phyloP scores from a whole-genome alignment of 176 grass and related monocot species.

The Aegilops longissima region DNA sequence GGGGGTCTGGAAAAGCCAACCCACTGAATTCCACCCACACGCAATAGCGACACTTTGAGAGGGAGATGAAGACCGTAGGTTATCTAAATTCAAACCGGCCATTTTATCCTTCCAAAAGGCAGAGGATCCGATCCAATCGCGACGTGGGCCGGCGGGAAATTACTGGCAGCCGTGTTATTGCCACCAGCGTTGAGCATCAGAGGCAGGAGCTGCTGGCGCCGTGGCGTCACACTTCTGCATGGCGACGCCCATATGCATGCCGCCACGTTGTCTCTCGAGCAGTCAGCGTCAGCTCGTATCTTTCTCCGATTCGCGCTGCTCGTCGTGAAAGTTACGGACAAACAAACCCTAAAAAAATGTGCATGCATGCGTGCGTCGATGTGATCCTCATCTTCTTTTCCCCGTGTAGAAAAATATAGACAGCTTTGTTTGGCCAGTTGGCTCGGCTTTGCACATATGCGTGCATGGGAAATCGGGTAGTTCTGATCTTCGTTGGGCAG shows the following conservation, averaged over 20 bases:
- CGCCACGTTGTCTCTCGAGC: background rate
- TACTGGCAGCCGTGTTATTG: background rate
- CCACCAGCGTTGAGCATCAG: background rate
- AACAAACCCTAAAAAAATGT: background rate
- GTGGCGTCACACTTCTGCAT: background rate
- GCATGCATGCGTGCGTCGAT: background rate
- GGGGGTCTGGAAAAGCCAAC: too few species aligned
- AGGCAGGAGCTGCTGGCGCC: constrained; percentile 5
- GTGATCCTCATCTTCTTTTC: background rate
- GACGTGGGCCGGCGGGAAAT: background rate
- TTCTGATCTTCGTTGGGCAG: background rate
- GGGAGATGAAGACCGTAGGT: background rate
- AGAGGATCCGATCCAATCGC: background rate
- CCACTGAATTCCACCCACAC: background rate
- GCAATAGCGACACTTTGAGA: background rate
- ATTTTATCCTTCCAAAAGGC: background rate
- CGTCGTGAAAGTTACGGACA: background rate
- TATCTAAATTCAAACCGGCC: background rate
- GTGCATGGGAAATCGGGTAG: background rate
- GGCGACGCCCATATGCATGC: background rate
- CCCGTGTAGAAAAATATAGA: background rate
- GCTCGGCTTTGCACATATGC: background rate
- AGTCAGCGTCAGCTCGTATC: constrained; percentile 6
- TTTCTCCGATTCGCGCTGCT: background rate
- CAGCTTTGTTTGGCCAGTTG: background rate